phyloP scores from a whole-genome alignment of 1,284 basidiomycete species.

The Trichosporon coremiiforme region DNA sequence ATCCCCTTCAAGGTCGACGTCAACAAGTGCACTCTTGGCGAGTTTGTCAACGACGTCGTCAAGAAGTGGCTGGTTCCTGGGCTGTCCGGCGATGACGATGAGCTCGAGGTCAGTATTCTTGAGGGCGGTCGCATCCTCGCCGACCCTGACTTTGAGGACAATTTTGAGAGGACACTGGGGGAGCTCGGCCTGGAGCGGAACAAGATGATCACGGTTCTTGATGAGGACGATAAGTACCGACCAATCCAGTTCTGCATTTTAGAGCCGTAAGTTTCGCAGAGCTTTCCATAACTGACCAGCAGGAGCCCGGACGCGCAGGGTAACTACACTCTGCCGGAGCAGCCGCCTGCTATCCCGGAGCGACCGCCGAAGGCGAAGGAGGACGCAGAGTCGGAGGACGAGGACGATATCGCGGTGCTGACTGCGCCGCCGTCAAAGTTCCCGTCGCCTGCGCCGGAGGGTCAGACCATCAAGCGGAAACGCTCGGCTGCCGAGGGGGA shows the following conservation, averaged over 20 bases:
- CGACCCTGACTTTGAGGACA: conserved; percentile 55
- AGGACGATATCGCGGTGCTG: conserved; percentile 18
- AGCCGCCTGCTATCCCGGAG: conserved; percentile 25
- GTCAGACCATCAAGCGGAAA: conserved; percentile 16
- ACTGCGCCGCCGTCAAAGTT: conserved; percentile 4
- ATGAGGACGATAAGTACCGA: conserved; percentile 68
- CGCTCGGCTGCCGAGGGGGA: conserved; percentile 22
- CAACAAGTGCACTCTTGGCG: conserved; percentile 66
- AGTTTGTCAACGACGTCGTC: conserved; percentile 68
- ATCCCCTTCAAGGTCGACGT: conserved; percentile 71
- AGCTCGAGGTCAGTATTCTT: conserved; percentile 64
- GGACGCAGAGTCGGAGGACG: conserved; percentile 12
- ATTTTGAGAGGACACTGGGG: conserved; percentile 48
- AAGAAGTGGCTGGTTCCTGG: conserved; percentile 41
- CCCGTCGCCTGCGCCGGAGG: not conserved
- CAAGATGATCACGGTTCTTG: conserved; percentile 78
- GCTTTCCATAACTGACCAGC: not conserved
- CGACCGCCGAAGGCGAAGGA: conserved; percentile 20
- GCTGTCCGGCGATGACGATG: conserved; percentile 73
- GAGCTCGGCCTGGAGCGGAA: conserved; percentile 51
- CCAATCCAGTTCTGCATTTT: conserved; percentile 74
- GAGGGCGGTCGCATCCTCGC: conserved; percentile 67
- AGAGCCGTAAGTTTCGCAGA: conserved; percentile 63
- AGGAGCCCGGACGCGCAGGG: conserved; percentile 16
- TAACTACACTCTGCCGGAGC: conserved; percentile 26